Percentiles rank a stretch among this genome's conserved stretches.
These are phyloP conservation scores for Seiridium unicorne DNA, from an alignment of 2,329 filamentous ascomycete genomes.

Conservation along the genomic window DNA sequence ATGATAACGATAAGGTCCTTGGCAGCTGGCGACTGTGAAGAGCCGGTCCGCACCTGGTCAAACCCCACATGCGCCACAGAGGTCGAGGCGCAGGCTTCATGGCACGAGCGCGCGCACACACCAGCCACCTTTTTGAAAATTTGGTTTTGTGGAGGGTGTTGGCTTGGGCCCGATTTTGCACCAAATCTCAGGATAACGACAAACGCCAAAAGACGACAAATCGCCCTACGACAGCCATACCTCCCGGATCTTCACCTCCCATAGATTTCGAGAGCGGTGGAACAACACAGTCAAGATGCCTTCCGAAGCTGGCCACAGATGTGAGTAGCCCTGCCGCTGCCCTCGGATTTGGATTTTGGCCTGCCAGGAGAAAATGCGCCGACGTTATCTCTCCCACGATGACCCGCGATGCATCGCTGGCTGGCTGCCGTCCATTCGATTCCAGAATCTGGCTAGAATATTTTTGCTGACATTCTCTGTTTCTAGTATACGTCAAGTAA, in stretches of 20 bases:
- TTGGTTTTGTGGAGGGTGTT: conserved; percentile 6
- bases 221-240: conserved; percentile 28
- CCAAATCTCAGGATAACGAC: conserved; percentile 21
- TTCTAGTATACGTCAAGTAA: conserved; percentile 85
- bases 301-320: conserved; percentile 84
- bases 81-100: background rate
- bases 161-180: background rate
- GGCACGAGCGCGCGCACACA: background rate
- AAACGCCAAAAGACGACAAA: conserved; percentile 36
- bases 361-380: background rate
- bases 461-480: conserved; percentile 34
- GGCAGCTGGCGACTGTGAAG: no score
- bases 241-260: conserved; percentile 23
- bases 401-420: background rate
- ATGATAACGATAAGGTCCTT: no score
- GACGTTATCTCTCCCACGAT: background rate
- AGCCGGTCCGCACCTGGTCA: background rate
- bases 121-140: conserved; percentile 1
- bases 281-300: conserved; percentile 70
- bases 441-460: background rate
- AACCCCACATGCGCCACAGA: background rate
- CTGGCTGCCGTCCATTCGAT: background rate
- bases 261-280: conserved; percentile 46
- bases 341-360: background rate
- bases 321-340: conserved; percentile 54